Evolutionary conservation across 2,329 filamentous ascomycete genomes (phyloP), one percentile per base, ranked within the genome.

Genomic region (Calonectria henricotiae): DNA sequence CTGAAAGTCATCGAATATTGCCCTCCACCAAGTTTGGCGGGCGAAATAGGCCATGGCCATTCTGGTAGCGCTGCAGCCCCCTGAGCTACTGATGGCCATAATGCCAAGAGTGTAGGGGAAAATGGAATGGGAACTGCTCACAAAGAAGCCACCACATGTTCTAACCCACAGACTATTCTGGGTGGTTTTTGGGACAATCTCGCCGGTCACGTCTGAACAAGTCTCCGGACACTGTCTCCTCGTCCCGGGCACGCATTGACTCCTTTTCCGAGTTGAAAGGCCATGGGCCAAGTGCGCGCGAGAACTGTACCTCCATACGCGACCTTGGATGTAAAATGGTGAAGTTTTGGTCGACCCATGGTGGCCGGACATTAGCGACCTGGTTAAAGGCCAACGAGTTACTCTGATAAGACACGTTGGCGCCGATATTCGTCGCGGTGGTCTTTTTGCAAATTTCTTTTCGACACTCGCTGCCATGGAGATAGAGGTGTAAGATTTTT

Each of bases 371-470:
- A 15, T 20, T 8, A 23, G 51, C 20, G 12, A 13, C 2, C 12
- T 32, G 20, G 35, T 15, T 58, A 12, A 15, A 2, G 2, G 23
- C 7, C 1, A n/a, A 27, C 6, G 20, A 13, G 51, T 58, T 8
- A 6, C 23, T 17, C 9, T 39, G 20, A 8, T n/a, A 58, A 3
- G 51, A 17, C 51, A 58, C 39, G 11, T 3, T 37, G 7, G 11
- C 15, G 3, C 6, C 15, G 5, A 12, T 8, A 3, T 25, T 25
- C 1, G 0, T 17, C 2, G 12, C 3, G 5, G 20, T 1, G 4
- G 5, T 3, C n/a, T 17, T 20, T 20, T 20, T 20, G 20, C 20
- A 20, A 20, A 20, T 20, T 20, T 20, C 20, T 20, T 39, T 11
- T 20, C 5, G 2, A 5, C 23, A 3, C 25, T 25, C 5, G 1